phyloP scores from a whole-genome alignment of 768 basidiomycete species.

The Arthromyces matolae region DNA sequence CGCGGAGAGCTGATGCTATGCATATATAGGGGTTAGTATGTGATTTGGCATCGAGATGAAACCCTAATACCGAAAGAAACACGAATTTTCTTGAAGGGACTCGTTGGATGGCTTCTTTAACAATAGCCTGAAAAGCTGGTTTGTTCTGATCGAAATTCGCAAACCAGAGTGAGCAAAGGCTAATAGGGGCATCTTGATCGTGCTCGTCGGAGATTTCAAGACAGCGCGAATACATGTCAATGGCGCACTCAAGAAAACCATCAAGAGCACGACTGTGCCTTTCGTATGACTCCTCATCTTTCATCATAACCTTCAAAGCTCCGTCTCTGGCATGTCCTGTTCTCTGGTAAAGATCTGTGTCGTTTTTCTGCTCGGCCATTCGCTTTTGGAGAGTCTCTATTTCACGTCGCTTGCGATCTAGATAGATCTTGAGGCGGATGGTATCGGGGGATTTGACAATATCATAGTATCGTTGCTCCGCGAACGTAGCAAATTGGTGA shows the following conservation, averaged over 20 bases:
- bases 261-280: slow-evolving; percentile 54
- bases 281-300: slow-evolving; percentile 46
- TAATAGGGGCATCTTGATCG: slow-evolving; percentile 75
- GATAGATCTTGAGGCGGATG: slow-evolving; percentile 64
- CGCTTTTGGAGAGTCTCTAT: slow-evolving; percentile 49
- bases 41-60: neutral
- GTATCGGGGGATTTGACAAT: slow-evolving; percentile 68
- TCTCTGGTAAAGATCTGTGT: slow-evolving; percentile 12
- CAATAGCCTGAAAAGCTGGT: slow-evolving; percentile 40
- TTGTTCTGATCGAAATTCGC: slow-evolving; percentile 67
- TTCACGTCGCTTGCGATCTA: slow-evolving; percentile 69
- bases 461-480: slow-evolving; percentile 80
- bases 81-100: slow-evolving; percentile 88
- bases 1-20: slow-evolving; percentile 91
- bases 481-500: slow-evolving; percentile 83
- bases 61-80: slow-evolving; percentile 61
- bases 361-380: slow-evolving; percentile 19
- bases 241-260: slow-evolving; percentile 67
- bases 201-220: slow-evolving; percentile 65
- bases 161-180: slow-evolving; percentile 90
- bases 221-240: slow-evolving; percentile 83
- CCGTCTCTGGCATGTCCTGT: slow-evolving; percentile 19
- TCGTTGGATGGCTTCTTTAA: slow-evolving; percentile 41
- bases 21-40: slow-evolving; percentile 1
- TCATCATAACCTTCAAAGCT: slow-evolving; percentile 34